A percentile compares a stretch with the other conserved stretches of the same genome.
Evolutionary conservation across 2,329 filamentous ascomycete species (phyloP).

Genomic region (Canariomyces notabilis): DNA sequence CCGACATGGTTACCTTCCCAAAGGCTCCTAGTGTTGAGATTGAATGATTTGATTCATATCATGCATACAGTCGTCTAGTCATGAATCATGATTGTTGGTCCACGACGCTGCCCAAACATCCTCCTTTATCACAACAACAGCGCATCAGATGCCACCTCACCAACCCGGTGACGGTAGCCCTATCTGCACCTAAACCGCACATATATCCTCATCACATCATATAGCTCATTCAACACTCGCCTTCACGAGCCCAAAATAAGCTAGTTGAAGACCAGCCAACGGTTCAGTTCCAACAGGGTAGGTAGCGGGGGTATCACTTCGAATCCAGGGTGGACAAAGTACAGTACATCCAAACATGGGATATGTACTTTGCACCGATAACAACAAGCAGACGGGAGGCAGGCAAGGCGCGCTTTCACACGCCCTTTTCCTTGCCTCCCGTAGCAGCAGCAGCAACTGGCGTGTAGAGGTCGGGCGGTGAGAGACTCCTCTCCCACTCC

Average conservation of each 20-base stretch:
- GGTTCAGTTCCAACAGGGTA: neutral
- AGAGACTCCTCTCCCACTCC: conserved; percentile 82
- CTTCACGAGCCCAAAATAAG: no score
- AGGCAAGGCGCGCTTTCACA: neutral
- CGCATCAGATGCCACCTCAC: no score
- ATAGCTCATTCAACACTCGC: neutral
- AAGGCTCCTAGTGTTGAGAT: no score
- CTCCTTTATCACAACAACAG: no score
- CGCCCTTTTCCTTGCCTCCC: conserved; percentile 10
- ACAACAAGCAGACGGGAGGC: neutral
- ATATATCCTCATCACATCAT: no score
- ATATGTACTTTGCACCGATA: neutral
- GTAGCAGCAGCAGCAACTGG: neutral
- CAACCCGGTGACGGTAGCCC: no score
- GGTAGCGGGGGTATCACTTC: neutral
- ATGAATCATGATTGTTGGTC: no score
- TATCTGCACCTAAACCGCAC: no score
- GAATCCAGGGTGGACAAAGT: neutral
- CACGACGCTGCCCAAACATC: no score
- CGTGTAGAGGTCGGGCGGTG: conserved; percentile 38
- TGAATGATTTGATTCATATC: neutral
- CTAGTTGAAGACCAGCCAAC: neutral
- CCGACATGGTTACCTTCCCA: no score
- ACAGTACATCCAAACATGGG: no score
- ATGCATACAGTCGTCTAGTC: conserved; percentile 14